phyloP scores from a whole-genome alignment of 2,329 filamentous ascomycete species.

The Periconia sp. region DNA sequence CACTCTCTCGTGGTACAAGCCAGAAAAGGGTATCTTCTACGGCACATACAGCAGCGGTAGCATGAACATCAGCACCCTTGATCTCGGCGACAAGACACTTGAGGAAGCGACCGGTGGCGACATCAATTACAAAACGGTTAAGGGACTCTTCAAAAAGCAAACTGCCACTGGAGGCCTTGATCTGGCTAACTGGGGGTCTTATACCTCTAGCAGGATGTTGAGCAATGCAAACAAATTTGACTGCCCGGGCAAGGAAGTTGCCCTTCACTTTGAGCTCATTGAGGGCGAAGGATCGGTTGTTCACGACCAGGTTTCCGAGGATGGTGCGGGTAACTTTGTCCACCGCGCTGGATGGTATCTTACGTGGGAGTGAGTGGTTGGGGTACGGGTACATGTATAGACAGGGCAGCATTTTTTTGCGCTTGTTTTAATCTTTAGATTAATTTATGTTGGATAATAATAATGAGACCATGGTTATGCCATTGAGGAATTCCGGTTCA shows the following conservation, averaged over 20 bases:
- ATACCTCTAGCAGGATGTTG: background rate
- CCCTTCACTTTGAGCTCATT: slow-evolving; percentile 1
- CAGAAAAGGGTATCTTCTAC: slow-evolving; percentile 1
- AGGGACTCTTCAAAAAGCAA: background rate
- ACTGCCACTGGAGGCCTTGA: background rate
- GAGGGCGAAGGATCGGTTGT: background rate
- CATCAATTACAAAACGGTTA: slow-evolving; percentile 3
- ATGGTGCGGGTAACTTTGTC: background rate
- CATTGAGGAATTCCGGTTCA: too few relatives aligned
- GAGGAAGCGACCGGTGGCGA: slow-evolving; percentile 1
- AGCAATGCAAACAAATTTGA: background rate
- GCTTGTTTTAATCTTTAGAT: too few relatives aligned
- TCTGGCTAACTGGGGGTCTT: slow-evolving; percentile 4
- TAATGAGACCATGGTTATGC: too few relatives aligned
- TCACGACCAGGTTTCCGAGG: background rate
- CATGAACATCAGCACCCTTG: slow-evolving; percentile 2
- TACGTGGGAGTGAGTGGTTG: too few relatives aligned
- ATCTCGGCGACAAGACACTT: slow-evolving; percentile 2
- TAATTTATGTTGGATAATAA: too few relatives aligned
- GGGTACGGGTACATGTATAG: too few relatives aligned
- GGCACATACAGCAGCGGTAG: background rate
- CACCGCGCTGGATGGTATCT: slow-evolving; percentile 4
- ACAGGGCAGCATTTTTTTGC: too few relatives aligned
- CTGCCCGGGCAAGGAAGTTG: slow-evolving; percentile 2
- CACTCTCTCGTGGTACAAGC: background rate